Evolutionary conservation across 2,329 filamentous ascomycete genomes (phyloP), one percentile per base, ranked within the genome.

Genomic region (Claviceps sp.): DNA sequence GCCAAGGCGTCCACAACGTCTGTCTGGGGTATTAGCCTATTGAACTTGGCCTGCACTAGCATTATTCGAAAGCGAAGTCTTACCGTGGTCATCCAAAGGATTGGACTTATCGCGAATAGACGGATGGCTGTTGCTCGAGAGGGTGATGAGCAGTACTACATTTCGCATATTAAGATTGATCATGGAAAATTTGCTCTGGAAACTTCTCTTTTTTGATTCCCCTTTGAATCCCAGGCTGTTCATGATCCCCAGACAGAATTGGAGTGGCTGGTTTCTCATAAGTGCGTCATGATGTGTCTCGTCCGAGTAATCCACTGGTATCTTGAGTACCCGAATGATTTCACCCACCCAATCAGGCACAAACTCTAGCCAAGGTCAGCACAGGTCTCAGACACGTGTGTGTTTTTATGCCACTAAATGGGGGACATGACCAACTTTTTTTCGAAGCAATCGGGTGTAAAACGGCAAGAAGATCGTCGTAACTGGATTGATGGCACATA

Each of bases 291-390:
- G 79, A 45, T 80, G 77, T 1, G 79, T 71, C 54, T 95, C 87
- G 47, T 86, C 78, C 0, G 88, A 85, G 62, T 90, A 94, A 67
- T 97, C 91, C 47, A 90, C 79, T 48, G 83, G 80, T 34, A 87
- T 75, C 55, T 83, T 84, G 49, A 90, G 71, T 52, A 86, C 79
- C 42, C 79, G 75, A 50, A 87, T 81, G 13, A 89, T 71, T 56
- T 86, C 82, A 42, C 72, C 75, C 50, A 86, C 70, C 72, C 83
- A 82, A 53, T 82, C 74, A 43, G 75, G 72, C 50, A 80, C 71
- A 56, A 85, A 80, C 49, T 76, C 78, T 82, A 45, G 39, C 7
- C 6, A 40, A 7, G 7, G 45, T 66, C 39, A 65, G 59, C 22
- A 16, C n/a, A 16, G 11, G 16, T 6, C 34, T 29, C 7, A 9